Conservation (phyloP, 2,329 filamentous ascomycete species). For the Arachnomyces sp. region DNA sequence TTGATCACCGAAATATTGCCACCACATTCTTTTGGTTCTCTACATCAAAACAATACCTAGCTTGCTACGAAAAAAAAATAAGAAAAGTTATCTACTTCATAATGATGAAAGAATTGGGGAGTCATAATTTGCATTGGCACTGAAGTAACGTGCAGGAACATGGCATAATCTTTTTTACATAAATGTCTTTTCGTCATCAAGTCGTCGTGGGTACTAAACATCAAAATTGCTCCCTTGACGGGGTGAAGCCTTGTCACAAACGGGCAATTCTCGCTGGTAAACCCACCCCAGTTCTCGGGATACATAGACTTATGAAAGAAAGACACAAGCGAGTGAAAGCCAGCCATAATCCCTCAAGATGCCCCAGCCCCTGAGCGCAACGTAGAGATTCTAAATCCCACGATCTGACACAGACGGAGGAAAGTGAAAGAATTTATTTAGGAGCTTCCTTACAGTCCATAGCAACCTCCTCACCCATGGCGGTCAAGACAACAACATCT, state of each 20-base stretch:
- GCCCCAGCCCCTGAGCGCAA: slow-evolving; percentile 13
- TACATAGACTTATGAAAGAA: slow-evolving; percentile 16
- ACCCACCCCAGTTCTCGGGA: slow-evolving; percentile 29
- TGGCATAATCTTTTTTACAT: not conserved
- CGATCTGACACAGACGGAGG: not conserved
- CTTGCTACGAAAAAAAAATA: too few species aligned
- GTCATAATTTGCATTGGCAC: too few species aligned
- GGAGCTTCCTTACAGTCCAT: slow-evolving; percentile 94
- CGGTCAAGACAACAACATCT: slow-evolving; percentile 88
- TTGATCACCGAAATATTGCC: not conserved
- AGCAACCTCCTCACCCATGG: slow-evolving; percentile 91
- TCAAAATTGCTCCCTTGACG: slow-evolving; percentile 26
- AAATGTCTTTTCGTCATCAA: slow-evolving; percentile 28
- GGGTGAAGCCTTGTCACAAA: slow-evolving; percentile 27
- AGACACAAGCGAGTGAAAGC: slow-evolving; percentile 15
- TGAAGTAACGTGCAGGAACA: not conserved
- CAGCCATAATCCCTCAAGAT: slow-evolving; percentile 19
- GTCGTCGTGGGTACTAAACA: slow-evolving; percentile 27
- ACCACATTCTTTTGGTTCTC: not conserved
- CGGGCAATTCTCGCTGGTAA: slow-evolving; percentile 26
- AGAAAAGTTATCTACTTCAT: too few species aligned
- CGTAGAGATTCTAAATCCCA: slow-evolving; percentile 20
- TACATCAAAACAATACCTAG: too few species aligned
- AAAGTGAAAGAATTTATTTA: slow-evolving; percentile 5
- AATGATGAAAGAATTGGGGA: too few species aligned